Conservation (phyloP, 148 eudicot species). For the Rhododendron ovatum region DNA sequence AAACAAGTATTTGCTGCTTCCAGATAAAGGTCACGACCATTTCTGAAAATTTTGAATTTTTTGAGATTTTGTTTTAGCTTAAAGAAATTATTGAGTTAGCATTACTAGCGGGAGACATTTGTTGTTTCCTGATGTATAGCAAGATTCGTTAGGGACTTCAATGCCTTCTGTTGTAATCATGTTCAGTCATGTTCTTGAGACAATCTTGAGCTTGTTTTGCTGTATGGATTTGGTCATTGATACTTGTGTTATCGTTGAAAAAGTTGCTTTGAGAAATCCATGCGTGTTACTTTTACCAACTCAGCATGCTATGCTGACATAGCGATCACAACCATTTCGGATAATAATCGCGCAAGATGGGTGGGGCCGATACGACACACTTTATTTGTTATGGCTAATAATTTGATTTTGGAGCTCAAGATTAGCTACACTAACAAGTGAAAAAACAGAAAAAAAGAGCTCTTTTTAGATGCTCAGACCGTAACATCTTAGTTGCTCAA, state of each 20-base stretch:
- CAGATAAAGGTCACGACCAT: not conserved
- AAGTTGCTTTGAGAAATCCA: constrained; percentile 3
- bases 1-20: not conserved
- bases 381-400: not conserved
- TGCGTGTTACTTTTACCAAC: not conserved
- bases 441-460: not conserved
- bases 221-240: not conserved
- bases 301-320: not conserved
- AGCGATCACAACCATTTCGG: not conserved
- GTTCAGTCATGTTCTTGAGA: not conserved
- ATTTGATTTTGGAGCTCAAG: not conserved
- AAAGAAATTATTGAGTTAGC: not conserved
- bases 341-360: not conserved
- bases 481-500: no score
- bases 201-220: not conserved
- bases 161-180: not conserved
- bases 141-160: not conserved
- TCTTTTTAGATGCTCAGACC: no score
- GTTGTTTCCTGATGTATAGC: not conserved
- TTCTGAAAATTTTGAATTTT: not conserved
- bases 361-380: not conserved
- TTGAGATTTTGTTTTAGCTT: not conserved
- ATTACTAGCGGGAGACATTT: not conserved
- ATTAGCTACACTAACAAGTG: not conserved
- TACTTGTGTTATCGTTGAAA: not conserved